A percentile compares a stretch with the other conserved stretches of the same genome.
These are phyloP conservation scores for Tilletia walkeri DNA, from an alignment of 1,284 basidiomycete genomes.

Conservation along the genomic window DNA sequence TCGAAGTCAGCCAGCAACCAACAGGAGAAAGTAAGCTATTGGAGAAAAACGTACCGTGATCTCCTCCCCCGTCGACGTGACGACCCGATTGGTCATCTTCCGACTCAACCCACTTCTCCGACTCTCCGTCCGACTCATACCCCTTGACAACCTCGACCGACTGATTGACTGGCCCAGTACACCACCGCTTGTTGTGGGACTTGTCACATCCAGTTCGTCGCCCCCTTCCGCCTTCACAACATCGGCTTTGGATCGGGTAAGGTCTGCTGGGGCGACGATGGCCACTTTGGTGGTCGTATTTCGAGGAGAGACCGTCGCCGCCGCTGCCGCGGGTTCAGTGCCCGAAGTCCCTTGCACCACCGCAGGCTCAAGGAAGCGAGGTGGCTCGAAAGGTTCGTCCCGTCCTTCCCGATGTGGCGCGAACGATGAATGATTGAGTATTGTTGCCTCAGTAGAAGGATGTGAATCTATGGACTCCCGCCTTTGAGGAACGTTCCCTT, in stretches of 20 bases:
- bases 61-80: conserved; percentile 12
- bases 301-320: no score
- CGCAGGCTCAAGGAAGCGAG: neutral
- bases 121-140: conserved; percentile 9
- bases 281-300: no score
- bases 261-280: no score
- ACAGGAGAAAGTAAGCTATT: neutral
- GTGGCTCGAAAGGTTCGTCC: neutral
- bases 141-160: neutral
- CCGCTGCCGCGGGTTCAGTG: no score
- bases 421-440: neutral
- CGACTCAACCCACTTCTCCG: neutral
- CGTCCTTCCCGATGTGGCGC: neutral
- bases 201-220: neutral
- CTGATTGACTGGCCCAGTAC: neutral
- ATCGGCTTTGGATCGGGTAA: no score
- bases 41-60: conserved; percentile 8
- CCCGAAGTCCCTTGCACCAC: no score
- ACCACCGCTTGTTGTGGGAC: neutral
- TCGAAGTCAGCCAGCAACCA: neutral
- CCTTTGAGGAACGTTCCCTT: no score
- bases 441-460: neutral
- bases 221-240: no score
- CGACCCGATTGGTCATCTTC: neutral
- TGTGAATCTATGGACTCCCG: neutral